Evolutionary conservation across 371 early-diverging fungal genomes (phyloP).

Genomic region (Nematocida ausubeli): DNA sequence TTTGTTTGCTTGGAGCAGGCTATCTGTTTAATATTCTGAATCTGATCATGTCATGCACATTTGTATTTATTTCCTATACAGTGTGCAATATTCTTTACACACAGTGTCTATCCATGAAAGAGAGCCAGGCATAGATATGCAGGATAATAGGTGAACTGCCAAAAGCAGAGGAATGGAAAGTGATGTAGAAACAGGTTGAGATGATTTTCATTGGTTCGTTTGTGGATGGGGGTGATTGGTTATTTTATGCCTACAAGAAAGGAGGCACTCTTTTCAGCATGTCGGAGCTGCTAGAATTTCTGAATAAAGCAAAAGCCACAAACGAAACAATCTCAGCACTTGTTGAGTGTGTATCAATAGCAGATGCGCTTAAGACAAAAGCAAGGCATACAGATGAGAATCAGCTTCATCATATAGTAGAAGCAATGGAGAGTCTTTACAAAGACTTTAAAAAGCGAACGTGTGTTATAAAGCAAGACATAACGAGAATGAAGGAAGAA

Average conservation of each 20-base stretch:
- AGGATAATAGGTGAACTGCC: background rate
- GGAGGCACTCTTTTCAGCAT: background rate
- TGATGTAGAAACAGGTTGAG: no score
- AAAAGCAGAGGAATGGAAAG: background rate
- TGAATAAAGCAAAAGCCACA: conserved; percentile 53
- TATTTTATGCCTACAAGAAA: conserved; percentile 34
- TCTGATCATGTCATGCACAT: background rate
- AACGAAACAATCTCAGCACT: conserved; percentile 40
- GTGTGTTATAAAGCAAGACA: background rate
- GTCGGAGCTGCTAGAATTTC: conserved; percentile 38
- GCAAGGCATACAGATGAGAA: background rate
- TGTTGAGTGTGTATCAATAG: conserved; percentile 31
- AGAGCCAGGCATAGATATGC: background rate
- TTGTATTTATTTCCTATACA: background rate
- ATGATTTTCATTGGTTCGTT: background rate
- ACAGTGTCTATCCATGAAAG: background rate
- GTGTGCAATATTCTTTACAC: background rate
- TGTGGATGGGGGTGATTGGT: background rate
- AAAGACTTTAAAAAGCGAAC: conserved; percentile 40
- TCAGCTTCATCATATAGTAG: background rate
- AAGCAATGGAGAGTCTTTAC: conserved; percentile 23
- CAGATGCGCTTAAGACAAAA: conserved; percentile 22
- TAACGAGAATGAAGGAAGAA: conserved; percentile 35
- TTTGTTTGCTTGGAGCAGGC: background rate
- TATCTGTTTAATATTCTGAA: background rate